A percentile compares a stretch with the other conserved stretches of the same genome.
Evolutionary conservation across 2,329 filamentous ascomycete species (phyloP).

Genomic region (Apiospora malaysiana): DNA sequence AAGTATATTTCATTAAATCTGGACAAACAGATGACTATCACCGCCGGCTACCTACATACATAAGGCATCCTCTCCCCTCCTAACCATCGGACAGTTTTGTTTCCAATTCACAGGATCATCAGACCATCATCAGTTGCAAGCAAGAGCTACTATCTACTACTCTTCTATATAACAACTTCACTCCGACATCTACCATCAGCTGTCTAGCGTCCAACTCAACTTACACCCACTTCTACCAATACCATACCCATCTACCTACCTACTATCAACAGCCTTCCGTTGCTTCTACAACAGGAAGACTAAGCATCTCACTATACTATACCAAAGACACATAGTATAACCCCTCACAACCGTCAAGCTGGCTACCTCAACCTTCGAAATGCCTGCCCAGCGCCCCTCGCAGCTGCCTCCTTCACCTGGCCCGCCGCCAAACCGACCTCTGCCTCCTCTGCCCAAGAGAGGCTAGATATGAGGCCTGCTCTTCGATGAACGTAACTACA

Average conservation of each 20-base stretch:
- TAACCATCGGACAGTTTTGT: slow-evolving; percentile 25
- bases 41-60: slow-evolving; percentile 33
- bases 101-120: slow-evolving; percentile 30
- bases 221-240: slow-evolving; percentile 21
- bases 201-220: slow-evolving; percentile 17
- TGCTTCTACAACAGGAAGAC: slow-evolving; percentile 8
- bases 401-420: slow-evolving; percentile 72
- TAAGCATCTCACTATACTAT: slow-evolving; percentile 29
- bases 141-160: slow-evolving; percentile 31
- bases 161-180: slow-evolving; percentile 32
- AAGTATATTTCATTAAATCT: slow-evolving; percentile 29
- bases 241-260: slow-evolving; percentile 20
- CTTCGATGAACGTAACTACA: neutral
- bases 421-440: slow-evolving; percentile 67
- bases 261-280: slow-evolving; percentile 4
- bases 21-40: slow-evolving; percentile 32
- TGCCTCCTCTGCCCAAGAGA: slow-evolving; percentile 69
- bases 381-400: slow-evolving; percentile 67
- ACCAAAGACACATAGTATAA: slow-evolving; percentile 30
- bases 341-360: slow-evolving; percentile 7
- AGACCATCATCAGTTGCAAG: slow-evolving; percentile 24
- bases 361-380: slow-evolving; percentile 32
- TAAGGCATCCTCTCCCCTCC: slow-evolving; percentile 38
- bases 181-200: slow-evolving; percentile 25
- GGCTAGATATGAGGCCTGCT: slow-evolving; percentile 45